Percentiles rank a stretch among this genome's conserved stretches.
phyloP scores from a whole-genome alignment of 2,329 filamentous ascomycete species.

The Ploettnerulaceae sp. region DNA sequence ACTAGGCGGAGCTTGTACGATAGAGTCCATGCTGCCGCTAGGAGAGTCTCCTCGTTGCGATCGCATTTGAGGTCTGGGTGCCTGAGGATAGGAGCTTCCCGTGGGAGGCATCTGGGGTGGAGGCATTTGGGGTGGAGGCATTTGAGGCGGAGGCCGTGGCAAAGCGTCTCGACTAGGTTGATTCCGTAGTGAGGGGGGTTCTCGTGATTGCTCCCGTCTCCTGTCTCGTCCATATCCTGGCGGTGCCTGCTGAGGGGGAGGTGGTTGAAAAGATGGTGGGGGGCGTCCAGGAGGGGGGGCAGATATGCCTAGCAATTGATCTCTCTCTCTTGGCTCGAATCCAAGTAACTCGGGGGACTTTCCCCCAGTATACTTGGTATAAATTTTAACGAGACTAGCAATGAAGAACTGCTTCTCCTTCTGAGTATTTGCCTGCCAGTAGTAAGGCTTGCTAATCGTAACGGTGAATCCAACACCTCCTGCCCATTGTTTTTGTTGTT shows the following conservation, averaged over 20 bases:
- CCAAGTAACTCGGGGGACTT: slow-evolving; percentile 73
- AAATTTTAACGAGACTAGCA: slow-evolving; percentile 92
- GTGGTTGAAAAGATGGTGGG: slow-evolving; percentile 18
- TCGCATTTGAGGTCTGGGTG: slow-evolving; percentile 26
- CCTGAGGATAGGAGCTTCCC: slow-evolving; percentile 20
- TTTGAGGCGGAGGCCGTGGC: slow-evolving; percentile 25
- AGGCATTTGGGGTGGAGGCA: slow-evolving; percentile 22
- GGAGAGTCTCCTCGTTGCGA: slow-evolving; percentile 29
- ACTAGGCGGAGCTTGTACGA: slow-evolving; percentile 22
- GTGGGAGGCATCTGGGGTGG: slow-evolving; percentile 21
- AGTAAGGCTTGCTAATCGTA: slow-evolving; percentile 89
- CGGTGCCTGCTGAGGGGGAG: slow-evolving; percentile 18
- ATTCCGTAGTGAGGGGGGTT: slow-evolving; percentile 22
- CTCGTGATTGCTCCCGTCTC: slow-evolving; percentile 26
- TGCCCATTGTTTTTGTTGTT: slow-evolving; percentile 67
- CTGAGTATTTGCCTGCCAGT: slow-evolving; percentile 87
- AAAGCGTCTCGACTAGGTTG: slow-evolving; percentile 31
- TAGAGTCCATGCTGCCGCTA: slow-evolving; percentile 27
- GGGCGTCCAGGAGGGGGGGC: slow-evolving; percentile 22
- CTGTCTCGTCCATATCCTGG: slow-evolving; percentile 26
- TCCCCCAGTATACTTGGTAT: slow-evolving; percentile 90
- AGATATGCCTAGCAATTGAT: slow-evolving; percentile 61
- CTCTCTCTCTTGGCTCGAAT: slow-evolving; percentile 75
- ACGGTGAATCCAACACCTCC: slow-evolving; percentile 81
- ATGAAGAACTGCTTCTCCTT: slow-evolving; percentile 99